Evolutionary conservation across 2,329 filamentous ascomycete species (phyloP).

Genomic region (Colletotrichum eremochloae): DNA sequence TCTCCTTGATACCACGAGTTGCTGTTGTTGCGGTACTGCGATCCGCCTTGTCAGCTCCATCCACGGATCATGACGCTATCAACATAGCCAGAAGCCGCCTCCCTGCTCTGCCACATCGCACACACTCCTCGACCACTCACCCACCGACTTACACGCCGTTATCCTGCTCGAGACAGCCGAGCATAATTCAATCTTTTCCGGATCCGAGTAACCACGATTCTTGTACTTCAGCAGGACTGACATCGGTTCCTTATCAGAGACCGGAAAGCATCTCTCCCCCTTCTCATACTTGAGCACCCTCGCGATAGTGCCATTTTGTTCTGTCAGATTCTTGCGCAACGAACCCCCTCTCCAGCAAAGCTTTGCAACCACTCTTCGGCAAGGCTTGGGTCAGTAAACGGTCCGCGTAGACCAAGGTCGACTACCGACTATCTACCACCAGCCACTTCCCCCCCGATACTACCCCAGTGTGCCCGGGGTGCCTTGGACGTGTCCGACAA

Average conservation of each 20-base stretch:
- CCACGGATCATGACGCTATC: conserved; percentile 34
- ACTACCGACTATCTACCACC: not conserved
- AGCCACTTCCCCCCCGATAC: not conserved
- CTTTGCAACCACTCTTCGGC: not conserved
- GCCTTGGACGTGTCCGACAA: not conserved
- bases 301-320: not conserved
- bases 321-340: not conserved
- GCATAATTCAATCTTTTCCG: not conserved
- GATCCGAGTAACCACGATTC: conserved; percentile 5
- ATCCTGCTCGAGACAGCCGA: not conserved
- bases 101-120: conserved; percentile 5
- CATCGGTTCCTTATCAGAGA: conserved; percentile 4
- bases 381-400: not conserved
- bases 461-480: not conserved
- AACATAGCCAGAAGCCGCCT: conserved; percentile 27
- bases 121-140: conserved; percentile 17
- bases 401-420: not conserved
- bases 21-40: conserved; percentile 14
- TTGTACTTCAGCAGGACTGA: conserved; percentile 38
- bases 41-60: conserved; percentile 16
- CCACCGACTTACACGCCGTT: conserved; percentile 26
- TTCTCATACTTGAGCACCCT: not conserved
- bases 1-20: conserved; percentile 42
- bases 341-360: not conserved
- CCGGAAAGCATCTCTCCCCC: conserved; percentile 8